Base-by-base conservation (phyloP, 306 rosid species). In the Vicia villosa region DNA sequence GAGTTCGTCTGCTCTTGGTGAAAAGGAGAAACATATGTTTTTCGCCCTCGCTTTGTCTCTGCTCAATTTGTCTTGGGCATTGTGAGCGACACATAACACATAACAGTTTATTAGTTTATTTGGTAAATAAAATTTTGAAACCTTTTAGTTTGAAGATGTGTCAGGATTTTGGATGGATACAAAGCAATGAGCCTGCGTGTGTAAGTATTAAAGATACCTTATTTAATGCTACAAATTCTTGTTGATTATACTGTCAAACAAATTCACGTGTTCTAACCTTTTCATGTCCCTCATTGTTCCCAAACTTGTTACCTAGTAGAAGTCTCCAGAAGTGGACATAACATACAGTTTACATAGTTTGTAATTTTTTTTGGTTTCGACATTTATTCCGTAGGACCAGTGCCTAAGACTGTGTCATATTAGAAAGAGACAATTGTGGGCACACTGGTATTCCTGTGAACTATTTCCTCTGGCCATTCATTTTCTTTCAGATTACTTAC, bases 391-490 rank as follows among this genome's bases (percentile, higher is more conserved):
- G 30, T 64, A 82, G 91, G 92, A 72, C 96, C 96, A 42, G 88
- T 87, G 42, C 86, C 80, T 30, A 83, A 80, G 84, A 80, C 82
- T 82, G 77, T 21, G 49, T 19, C 22, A 46, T n/a, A 17, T 16
- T 49, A 49, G 69, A 45, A 41, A 41, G 38, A 45, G 14, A 87
- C 90, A 46, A 83, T 83, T 79, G 85, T 89, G 92, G 92, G 91
- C 77, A 92, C 90, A 70, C 80, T 83, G 71, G 92, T 86, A 83
- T 67, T 84, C 86, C 0, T 86, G 89, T 59, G 89, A 91, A 77
- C 85, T 82, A 45, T 89, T 86, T 78, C 88, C 85, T 61, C 85
- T 79, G 60, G 84, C 82, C 70, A 83, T 89, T 63, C 91, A 84
- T 63, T 89, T 89, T 74, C 88, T 89, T 60, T 81, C 84, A 0